A percentile compares a stretch with the other conserved stretches of the same genome.
Evolutionary conservation across 2,329 filamentous ascomycete genomes (phyloP).

Genomic region (Sphaerostilbella broomeana): DNA sequence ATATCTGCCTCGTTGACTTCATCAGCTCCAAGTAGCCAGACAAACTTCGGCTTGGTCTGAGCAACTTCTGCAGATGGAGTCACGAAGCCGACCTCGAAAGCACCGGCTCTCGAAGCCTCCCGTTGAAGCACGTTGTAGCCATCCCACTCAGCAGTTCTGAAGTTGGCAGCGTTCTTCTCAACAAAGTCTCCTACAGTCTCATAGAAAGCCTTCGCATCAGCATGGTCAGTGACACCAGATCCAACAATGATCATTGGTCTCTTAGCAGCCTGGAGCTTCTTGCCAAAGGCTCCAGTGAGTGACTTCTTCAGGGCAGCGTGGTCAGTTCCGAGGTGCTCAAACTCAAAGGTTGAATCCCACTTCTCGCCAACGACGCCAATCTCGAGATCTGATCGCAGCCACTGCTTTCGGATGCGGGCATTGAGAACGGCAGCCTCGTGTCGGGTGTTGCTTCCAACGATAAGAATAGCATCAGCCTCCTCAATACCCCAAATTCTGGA

Average conservation of each 20-base stretch:
- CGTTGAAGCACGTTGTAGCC: slow-evolving; percentile 96
- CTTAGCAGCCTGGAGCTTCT: slow-evolving; percentile 83
- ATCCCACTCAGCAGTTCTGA: slow-evolving; percentile 87
- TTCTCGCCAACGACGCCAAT: slow-evolving; percentile 85
- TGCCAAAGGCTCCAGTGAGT: slow-evolving; percentile 80
- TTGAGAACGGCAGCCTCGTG: slow-evolving; percentile 95
- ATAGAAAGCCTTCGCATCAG: slow-evolving; percentile 87
- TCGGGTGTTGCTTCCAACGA: slow-evolving; percentile 90
- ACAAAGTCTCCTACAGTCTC: slow-evolving; percentile 86
- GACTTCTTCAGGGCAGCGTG: slow-evolving; percentile 76
- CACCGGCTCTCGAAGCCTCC: slow-evolving; percentile 83
- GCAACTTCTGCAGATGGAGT: slow-evolving; percentile 76
- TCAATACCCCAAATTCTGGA: slow-evolving; percentile 90
- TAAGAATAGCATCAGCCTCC: slow-evolving; percentile 83
- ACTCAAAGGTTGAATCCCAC: slow-evolving; percentile 93
- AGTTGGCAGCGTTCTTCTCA: slow-evolving; percentile 86
- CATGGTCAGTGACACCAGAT: slow-evolving; percentile 83
- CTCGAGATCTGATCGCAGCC: slow-evolving; percentile 89
- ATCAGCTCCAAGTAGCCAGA: slow-evolving; percentile 95
- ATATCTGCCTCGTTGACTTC: slow-evolving; percentile 81
- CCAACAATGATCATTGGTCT: slow-evolving; percentile 95
- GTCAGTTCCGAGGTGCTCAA: slow-evolving; percentile 80
- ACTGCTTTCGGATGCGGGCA: slow-evolving; percentile 95
- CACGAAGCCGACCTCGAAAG: slow-evolving; percentile 93
- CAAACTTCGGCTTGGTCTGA: slow-evolving; percentile 81